A percentile compares a stretch with the other conserved stretches of the same genome.
Conservation (phyloP, 140 eudicot species). For the Ambrosia hybrid region DNA sequence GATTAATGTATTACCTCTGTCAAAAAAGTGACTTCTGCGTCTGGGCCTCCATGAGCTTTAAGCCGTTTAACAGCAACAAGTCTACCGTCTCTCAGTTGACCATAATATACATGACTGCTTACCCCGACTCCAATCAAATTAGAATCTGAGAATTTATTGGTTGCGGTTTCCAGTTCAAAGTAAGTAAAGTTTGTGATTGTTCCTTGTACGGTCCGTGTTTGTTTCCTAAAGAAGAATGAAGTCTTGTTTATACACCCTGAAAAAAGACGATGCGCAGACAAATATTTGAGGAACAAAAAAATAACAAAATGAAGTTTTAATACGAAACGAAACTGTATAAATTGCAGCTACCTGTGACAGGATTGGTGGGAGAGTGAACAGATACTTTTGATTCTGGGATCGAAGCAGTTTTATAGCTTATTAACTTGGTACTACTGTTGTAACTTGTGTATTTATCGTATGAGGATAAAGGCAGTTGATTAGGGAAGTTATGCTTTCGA, state of each 20-base stretch:
- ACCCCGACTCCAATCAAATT: conserved; percentile 88
- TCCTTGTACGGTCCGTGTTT: conserved; percentile 53
- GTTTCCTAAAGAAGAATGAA: conserved; percentile 55
- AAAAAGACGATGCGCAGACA: conserved; percentile 2
- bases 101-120: conserved; percentile 89
- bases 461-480: conserved; percentile 46
- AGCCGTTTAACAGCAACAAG: conserved; percentile 85
- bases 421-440: conserved; percentile 69
- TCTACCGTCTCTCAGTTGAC: conserved; percentile 74
- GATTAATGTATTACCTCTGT: conserved; percentile 59
- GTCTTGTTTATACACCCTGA: conserved; percentile 68
- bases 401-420: conserved; percentile 58
- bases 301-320: not conserved
- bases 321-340: not conserved
- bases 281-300: not conserved
- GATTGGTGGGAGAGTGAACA: conserved; percentile 43
- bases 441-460: conserved; percentile 65
- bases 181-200: conserved; percentile 64
- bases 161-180: conserved; percentile 74
- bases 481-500: conserved; percentile 45
- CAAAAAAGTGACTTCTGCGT: conserved; percentile 69
- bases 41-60: conserved; percentile 65
- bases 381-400: conserved; percentile 40
- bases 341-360: conserved; percentile 46
- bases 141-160: conserved; percentile 65